These are phyloP conservation scores for Ceratocystis variospora DNA, from an alignment of 2,329 filamentous ascomycete genomes.

Conservation along the genomic window DNA sequence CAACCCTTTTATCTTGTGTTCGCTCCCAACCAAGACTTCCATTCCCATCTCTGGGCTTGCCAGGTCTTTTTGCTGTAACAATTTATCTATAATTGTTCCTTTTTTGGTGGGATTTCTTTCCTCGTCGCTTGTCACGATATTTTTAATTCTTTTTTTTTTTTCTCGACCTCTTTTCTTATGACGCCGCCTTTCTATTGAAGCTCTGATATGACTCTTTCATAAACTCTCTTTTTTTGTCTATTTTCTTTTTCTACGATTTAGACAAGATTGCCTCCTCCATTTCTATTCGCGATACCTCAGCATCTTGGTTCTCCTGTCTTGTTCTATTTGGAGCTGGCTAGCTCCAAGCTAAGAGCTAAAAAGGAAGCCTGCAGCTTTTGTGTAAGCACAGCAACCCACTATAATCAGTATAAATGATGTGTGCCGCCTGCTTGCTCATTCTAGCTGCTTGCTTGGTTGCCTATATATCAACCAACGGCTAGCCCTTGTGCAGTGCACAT, in stretches of 20 bases:
- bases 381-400: slow-evolving; percentile 13
- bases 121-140: not conserved
- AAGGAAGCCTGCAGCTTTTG: slow-evolving; percentile 14
- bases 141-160: slow-evolving; percentile 6
- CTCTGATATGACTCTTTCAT: slow-evolving; percentile 5
- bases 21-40: not conserved
- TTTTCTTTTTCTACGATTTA: not conserved
- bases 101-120: not conserved
- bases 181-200: not conserved
- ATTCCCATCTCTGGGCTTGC: not conserved
- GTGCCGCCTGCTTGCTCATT: not conserved
- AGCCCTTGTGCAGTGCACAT: not conserved
- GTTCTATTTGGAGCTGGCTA: not conserved
- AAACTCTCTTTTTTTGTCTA: not conserved
- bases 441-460: not conserved
- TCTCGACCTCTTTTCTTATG: not conserved
- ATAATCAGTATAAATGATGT: not conserved
- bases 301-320: not conserved
- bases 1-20: slow-evolving; percentile 7
- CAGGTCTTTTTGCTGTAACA: not conserved
- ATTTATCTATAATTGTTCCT: not conserved
- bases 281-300: not conserved
- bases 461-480: not conserved
- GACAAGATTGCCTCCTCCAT: not conserved
- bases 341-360: not conserved